Evolutionary conservation across 2,329 filamentous ascomycete species (phyloP), one percentile per base, ranked within the genome.

Genomic region (Metarhizium album): DNA sequence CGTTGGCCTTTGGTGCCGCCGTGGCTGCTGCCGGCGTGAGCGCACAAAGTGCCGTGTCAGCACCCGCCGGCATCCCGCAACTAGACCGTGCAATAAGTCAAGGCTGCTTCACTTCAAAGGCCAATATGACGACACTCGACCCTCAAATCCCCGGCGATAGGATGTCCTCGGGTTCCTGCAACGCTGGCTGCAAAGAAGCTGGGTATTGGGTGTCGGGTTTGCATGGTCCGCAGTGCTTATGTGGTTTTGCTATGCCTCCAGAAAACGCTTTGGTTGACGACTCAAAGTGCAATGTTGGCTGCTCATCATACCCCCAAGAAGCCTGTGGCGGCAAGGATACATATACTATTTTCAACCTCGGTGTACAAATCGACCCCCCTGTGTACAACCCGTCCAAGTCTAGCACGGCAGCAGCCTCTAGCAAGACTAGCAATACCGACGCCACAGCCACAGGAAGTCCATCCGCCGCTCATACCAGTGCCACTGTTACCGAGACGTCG

Each of bases 201-300:
- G 73, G 76, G 35, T 70, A 65, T 31, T 57, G 74, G 1, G 84
- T 89, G 7, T 79, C 83, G 59, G 87, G 75, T 31, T 69, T 87
- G 43, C 78, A 75, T 7, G 74, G 75, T 18, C 78, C 78, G 16
- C 71, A 74, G 18, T 95, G 90, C 69, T 87, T 74, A 60, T 95
- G 90, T 61, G 90, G 89, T 53, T 70, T 80, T 55, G 67, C 74
- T 52, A 75, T 90, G 46, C 90, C 90, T 0, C 72, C 82, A 16
- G 60, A 71, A 38, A 70, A 70, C 16, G 70, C 71, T 40, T 63
- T 82, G 53, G 75, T 80, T 6, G 69, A 75, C 43, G 76, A 84
- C 60, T 64, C 63, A 7, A 68, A 80, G 16, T 95, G 90, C 69
- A 73, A 79, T 61, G 75, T 74, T 27, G 62, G 72, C 0, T 95